Percentiles rank a stretch among this genome's conserved stretches.
These are phyloP conservation scores for Sherardia arvensis DNA, from an alignment of 257 asterid species.

Conservation along the genomic window DNA sequence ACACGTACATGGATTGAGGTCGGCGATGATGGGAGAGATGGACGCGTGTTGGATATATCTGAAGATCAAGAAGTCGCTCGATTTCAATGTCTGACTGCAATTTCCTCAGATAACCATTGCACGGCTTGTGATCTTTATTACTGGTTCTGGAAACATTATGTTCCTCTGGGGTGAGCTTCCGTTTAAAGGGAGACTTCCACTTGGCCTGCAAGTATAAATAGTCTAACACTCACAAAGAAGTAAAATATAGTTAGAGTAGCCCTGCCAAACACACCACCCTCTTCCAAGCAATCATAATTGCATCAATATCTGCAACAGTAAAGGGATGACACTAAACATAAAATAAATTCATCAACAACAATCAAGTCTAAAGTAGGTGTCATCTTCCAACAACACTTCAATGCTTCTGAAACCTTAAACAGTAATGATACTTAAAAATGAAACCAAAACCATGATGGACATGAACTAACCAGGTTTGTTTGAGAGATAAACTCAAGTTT, in stretches of 20 bases:
- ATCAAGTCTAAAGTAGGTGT: no score
- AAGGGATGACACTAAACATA: conserved; percentile 22
- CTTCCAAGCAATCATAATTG: conserved; percentile 18
- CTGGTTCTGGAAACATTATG: neutral
- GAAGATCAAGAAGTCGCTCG: conserved; percentile 23
- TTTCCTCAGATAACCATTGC: conserved; percentile 40
- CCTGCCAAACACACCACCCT: conserved; percentile 14
- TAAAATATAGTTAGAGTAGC: conserved; percentile 14
- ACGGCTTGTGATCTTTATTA: conserved; percentile 34
- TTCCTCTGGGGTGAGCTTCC: conserved; percentile 27
- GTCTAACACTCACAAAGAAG: conserved; percentile 12
- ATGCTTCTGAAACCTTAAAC: no score
- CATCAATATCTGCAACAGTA: conserved; percentile 36
- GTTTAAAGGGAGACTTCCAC: conserved; percentile 48
- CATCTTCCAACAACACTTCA: no score
- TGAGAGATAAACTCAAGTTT: no score
- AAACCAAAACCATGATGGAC: no score
- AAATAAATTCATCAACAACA: no score
- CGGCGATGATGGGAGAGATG: no score
- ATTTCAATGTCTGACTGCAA: conserved; percentile 42
- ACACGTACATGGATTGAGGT: no score
- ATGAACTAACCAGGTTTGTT: no score
- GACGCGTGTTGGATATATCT: no score
- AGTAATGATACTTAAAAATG: no score
- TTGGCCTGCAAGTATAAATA: conserved; percentile 36